Conservation (phyloP, 352 stramenopile genomes). For the Phytophthora hibernalis region DNA sequence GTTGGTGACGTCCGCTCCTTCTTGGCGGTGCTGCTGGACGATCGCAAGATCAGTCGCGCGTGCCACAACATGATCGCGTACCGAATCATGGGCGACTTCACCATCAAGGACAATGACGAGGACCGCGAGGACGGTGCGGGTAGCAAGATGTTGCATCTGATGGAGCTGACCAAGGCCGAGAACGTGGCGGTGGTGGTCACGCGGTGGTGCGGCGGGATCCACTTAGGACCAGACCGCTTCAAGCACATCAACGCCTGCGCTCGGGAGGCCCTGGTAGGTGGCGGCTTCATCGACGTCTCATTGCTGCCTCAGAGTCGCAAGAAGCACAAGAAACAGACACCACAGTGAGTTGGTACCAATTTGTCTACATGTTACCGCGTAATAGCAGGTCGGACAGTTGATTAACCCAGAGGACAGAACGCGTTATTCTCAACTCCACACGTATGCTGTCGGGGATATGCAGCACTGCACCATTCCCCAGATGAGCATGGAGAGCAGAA, state of each 20-base stretch:
- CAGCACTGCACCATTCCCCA: slow-evolving; percentile 63
- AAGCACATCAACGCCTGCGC: slow-evolving; percentile 77
- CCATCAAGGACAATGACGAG: slow-evolving; percentile 89
- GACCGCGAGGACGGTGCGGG: slow-evolving; percentile 76
- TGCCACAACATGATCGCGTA: slow-evolving; percentile 92
- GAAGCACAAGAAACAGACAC: slow-evolving; percentile 41
- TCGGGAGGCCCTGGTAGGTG: slow-evolving; percentile 58
- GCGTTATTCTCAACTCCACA: slow-evolving; percentile 51
- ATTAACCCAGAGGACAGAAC: slow-evolving; percentile 69
- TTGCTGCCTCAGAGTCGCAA: slow-evolving; percentile 34
- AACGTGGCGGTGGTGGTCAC: slow-evolving; percentile 82
- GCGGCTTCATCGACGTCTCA: slow-evolving; percentile 46
- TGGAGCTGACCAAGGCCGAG: slow-evolving; percentile 73
- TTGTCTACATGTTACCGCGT: slow-evolving; percentile 8
- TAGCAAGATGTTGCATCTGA: slow-evolving; percentile 73
- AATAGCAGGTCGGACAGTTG: slow-evolving; percentile 27
- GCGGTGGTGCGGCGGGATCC: slow-evolving; percentile 73
- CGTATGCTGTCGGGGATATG: slow-evolving; percentile 55
- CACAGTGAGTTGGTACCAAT: slow-evolving; percentile 1
- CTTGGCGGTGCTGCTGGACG: slow-evolving; percentile 76
- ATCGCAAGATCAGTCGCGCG: slow-evolving; percentile 83
- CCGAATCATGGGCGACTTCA: slow-evolving; percentile 73
- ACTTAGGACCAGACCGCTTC: slow-evolving; percentile 74
- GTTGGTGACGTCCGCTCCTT: slow-evolving; percentile 85
- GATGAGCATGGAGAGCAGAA: slow-evolving; percentile 57